Base-by-base conservation (phyloP, 305 asterid genomes). In the Rubia peregrina region DNA sequence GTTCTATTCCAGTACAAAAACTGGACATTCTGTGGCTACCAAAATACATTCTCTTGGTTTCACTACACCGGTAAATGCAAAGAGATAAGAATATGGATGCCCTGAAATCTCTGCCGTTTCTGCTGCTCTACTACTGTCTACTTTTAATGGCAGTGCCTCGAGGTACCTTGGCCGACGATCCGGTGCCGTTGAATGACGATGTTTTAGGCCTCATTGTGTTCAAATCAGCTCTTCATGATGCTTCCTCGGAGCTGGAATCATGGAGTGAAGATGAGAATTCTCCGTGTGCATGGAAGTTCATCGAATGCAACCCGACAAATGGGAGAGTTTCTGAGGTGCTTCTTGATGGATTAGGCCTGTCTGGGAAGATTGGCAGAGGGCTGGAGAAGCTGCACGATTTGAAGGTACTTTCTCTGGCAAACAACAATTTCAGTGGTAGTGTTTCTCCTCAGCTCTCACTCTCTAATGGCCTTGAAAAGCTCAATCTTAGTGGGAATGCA, bases 241-340 rank as follows among this genome's bases (percentile, higher is more conserved):
- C 96, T 0, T 57, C 44, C 24, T 77, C 71, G 0, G 61, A 80
- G 72, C 85, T 93, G 21, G 76, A 56, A 0, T 86, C 96, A 1
- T 93, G 98, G 98, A 93, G 64, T 63, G 90, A 90, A 74, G 97
- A 90, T 68, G 94, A 89, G 33, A 79, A 76, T n/a, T 90, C 97
- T 4, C 92, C 98, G 12, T 93, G 98, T 76, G 82, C 92, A 33
- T 93, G 98, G 97, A 66, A 60, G 0, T 88, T 75, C 90, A 71
- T 93, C 16, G 57, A 76, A 69, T 93, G 98, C 87, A 84, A 84
- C 70, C 80, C 87, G 2, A 64, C 40, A 0, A 88, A 80, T 79
- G 79, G 79, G 43, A 83, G 92, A 33, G 96, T 93, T 1, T 72
- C 90, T 0, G 82, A 82, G 40, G 59, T 93, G 30, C 73, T 77